A percentile compares a stretch with the other conserved stretches of the same genome.
phyloP scores from a whole-genome alignment of 352 stramenopile species.

The Elongisporangium anandrum region DNA sequence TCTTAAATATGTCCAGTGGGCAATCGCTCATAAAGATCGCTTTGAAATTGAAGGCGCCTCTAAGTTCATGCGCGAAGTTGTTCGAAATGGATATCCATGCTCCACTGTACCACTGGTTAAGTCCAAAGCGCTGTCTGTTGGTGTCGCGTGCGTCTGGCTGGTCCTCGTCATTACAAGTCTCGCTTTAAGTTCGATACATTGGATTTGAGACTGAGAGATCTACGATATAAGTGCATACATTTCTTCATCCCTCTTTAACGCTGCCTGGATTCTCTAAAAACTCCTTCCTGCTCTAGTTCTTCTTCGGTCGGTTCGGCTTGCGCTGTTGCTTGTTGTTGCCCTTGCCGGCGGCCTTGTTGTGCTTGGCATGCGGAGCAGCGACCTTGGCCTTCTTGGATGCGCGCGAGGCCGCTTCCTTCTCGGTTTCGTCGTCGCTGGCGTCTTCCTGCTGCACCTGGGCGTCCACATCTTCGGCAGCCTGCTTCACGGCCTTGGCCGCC shows the following conservation, averaged over 20 bases:
- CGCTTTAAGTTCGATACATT: no score
- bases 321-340: conserved; percentile 34
- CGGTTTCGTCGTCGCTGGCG: conserved; percentile 41
- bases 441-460: conserved; percentile 57
- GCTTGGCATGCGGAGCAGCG: conserved; percentile 2
- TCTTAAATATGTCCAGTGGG: no score
- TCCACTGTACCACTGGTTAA: no score
- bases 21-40: no score
- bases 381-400: conserved; percentile 47
- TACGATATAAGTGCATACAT: neutral
- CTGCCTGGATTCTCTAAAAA: conserved; percentile 2
- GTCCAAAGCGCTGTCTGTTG: no score
- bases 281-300: conserved; percentile 32
- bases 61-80: no score
- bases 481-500: conserved; percentile 63
- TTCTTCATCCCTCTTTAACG: neutral
- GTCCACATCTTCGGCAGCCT: conserved; percentile 69
- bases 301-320: conserved; percentile 28
- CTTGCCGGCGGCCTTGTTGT: conserved; percentile 24
- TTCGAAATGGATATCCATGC: no score
- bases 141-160: no score
- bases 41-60: no score
- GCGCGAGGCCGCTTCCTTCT: conserved; percentile 27
- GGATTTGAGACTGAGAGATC: no score
- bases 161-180: no score